Base-by-base conservation (phyloP, 148 eudicot genomes). In the Gaultheria prostrata region DNA sequence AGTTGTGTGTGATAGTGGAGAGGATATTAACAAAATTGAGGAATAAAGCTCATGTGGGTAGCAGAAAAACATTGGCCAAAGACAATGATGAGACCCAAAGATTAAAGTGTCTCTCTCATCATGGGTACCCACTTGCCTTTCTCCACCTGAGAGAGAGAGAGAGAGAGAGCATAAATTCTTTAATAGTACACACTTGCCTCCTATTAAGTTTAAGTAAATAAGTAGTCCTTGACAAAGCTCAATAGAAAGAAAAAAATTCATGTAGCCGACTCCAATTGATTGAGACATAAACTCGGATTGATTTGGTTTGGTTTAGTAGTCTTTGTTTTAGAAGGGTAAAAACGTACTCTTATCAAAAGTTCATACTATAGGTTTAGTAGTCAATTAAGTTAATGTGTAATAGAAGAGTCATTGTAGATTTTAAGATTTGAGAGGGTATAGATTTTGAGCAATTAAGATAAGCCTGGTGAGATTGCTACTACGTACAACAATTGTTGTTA, bases 11-110 rank as follows among this genome's bases (percentile, higher is more conserved):
- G 39, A 73, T 45, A n/a, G 46, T 75, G 78, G 78, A 45, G 53
- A 45, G 53, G 78, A 45, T 75, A 12, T 75, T 9, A 73, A 73
- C 45, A 9, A 18, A 4, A 0, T 17, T 35, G 21, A 49, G 8
- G 50, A 73, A 73, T 73, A 73, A 73, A 75, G 50, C n/a, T n/a
- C 3, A 46, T 32, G 76, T 18, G 33, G 2, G 21, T 14, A 32
- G 43, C 46, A 48, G 14, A 24, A 1, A 17, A 73, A 39, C 50
- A 75, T 35, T 75, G 28, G 77, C 50, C 7, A 9, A 72, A 72
- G 28, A 20, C 50, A 74, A 74, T 74, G 78, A 75, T 75, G 54
- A 75, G 78, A 75, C 54, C 54, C 78, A 75, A 45, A 75, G 49
- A 33, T 73, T 39, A 73, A 35, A 73, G 77, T 46, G 77, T 46